Conservation (phyloP, 2,329 filamentous ascomycete genomes). For the Mollisia scopiformis region DNA sequence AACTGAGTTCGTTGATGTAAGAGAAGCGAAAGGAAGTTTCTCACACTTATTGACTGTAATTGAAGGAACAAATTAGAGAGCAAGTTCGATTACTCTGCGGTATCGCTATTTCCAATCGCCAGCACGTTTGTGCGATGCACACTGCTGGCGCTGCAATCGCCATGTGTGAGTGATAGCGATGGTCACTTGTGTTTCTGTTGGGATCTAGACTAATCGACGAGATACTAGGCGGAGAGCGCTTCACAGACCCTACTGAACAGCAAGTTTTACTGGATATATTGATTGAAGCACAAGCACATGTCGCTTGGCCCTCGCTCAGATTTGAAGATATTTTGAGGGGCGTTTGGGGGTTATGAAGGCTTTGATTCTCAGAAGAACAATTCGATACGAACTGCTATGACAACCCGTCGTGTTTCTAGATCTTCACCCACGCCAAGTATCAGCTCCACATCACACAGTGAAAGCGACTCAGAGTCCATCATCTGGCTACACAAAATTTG, state of each 20-base stretch:
- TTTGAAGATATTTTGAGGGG: background rate
- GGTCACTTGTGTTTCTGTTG: background rate
- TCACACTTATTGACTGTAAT: background rate
- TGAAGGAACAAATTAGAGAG: slow-evolving; percentile 10
- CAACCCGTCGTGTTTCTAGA: no score
- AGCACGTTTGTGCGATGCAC: slow-evolving; percentile 30
- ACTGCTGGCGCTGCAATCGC: slow-evolving; percentile 35
- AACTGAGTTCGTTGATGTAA: slow-evolving; percentile 7
- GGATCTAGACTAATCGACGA: background rate
- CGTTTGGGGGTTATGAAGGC: background rate
- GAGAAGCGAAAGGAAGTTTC: background rate
- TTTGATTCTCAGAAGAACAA: no score
- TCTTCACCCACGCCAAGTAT: no score
- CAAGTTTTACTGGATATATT: slow-evolving; percentile 50
- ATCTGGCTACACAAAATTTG: background rate
- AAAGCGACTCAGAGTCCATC: background rate
- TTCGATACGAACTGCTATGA: no score
- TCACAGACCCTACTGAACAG: slow-evolving; percentile 48
- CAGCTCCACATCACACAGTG: no score
- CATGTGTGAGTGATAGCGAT: slow-evolving; percentile 28
- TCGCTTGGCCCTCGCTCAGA: slow-evolving; percentile 48
- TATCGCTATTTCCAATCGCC: slow-evolving; percentile 18
- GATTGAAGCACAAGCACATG: slow-evolving; percentile 47
- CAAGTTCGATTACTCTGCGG: slow-evolving; percentile 17
- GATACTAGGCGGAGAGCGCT: slow-evolving; percentile 43